Conservation (phyloP, 2,329 filamentous ascomycete species). For the Simplicillium aogashimaense region DNA sequence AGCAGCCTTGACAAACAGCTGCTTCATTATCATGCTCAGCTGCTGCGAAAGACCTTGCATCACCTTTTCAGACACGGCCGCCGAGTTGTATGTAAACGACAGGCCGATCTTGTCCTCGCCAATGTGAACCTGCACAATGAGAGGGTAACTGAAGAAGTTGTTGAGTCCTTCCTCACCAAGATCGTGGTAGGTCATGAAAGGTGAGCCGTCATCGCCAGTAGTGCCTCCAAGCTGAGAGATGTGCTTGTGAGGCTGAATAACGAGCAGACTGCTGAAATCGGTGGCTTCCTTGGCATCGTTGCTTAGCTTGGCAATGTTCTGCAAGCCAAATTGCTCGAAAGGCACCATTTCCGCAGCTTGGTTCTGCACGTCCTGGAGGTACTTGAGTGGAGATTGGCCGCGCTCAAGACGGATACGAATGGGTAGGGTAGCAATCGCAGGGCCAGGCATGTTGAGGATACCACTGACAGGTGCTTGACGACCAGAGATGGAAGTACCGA, state of each 20-base stretch:
- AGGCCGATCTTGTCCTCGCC: no score
- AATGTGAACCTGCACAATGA: neutral
- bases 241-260: conserved; percentile 5
- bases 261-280: conserved; percentile 5
- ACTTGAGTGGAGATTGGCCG: conserved; percentile 4
- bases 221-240: no score
- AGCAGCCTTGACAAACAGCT: neutral
- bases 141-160: neutral
- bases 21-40: neutral
- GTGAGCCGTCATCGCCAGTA: no score
- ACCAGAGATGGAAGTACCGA: conserved; percentile 2
- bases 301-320: conserved; percentile 14
- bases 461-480: conserved; percentile 7
- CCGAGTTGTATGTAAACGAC: no score
- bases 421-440: conserved; percentile 9
- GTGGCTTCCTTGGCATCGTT: conserved; percentile 6
- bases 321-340: conserved; percentile 16
- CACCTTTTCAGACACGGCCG: no score
- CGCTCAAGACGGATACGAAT: conserved; percentile 6
- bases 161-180: no score
- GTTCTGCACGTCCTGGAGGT: conserved; percentile 11
- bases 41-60: no score
- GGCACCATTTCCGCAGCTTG: conserved; percentile 12
- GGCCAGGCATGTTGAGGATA: conserved; percentile 7
- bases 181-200: no score